Base-by-base conservation (phyloP, 495 filamentous ascomycete genomes). In the Tetracladium setigerum region DNA sequence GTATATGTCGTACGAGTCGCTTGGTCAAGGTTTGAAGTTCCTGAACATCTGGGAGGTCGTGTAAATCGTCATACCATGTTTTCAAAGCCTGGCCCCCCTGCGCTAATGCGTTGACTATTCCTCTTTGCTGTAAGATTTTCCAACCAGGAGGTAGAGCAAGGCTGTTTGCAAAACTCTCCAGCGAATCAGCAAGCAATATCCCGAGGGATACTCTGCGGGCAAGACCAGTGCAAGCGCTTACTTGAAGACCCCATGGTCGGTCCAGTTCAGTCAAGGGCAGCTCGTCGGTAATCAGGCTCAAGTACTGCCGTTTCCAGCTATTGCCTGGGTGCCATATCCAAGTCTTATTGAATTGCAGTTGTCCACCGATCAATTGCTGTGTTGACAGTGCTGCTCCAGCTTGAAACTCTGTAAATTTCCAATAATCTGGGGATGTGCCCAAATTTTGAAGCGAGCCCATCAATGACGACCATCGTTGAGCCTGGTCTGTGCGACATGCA, bases 221-320 rank as follows among this genome's bases (percentile, higher is more conserved):
- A 32, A 52, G 41, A 7, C 49, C 49, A 11, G 49, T 52, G 17
- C 41, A 52, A 13, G 37, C 33, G 19, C 49, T 52, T 16, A 52
- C 19, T 34, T 46, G 49, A n/a, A 52, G 32, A 5, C 41, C 41
- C 5, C 49, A 52, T 14, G 41, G 33, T 14, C 14, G 30, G 42
- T 52, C 22, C n/a, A 52, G 27, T 12, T 37, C 19, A 19, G 18
- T 5, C 12, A 52, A 18, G 24, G 13, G 27, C 1, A 52, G n/a
- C 16, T 52, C 49, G n/a, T 52, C 37, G 8, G 40, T 8, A 13
- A 27, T 19, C 15, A 39, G 36, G 27, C 33, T 52, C 14, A 52
- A 15, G 12, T 46, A 27, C 17, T 46, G 49, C 4, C 24, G 18
- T 30, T 52, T 52, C 24, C 19, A 30, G 17, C 27, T 52, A 31